Percentiles rank a stretch among this genome's conserved stretches.
phyloP scores from a whole-genome alignment of 176 grass and related monocot genomes.

The maize (Zea mays) region Zm-B73-REFERENCE-NAM-5.0 NC_050103.1:137592001-137592500 shows the following conservation, averaged over 20 bases:
- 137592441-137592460: conserved; percentile 78
- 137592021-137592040: conserved; percentile 74
- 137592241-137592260: neutral
- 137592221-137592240: neutral
- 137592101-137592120: neutral
- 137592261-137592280: neutral
- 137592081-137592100: neutral
- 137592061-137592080: neutral
- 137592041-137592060: neutral
- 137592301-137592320: neutral
- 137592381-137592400: neutral
- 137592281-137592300: neutral
- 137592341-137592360: neutral
- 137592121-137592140: conserved; percentile 70
- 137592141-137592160: conserved; percentile 56
- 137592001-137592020: conserved; percentile 79
- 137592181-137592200: neutral
- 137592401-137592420: too few relatives aligned
- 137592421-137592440: conserved; percentile 53
- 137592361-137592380: neutral
- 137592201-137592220: neutral
- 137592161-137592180: conserved; percentile 42
- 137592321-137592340: neutral
- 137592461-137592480: conserved; percentile 72
- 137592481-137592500: conserved; percentile 87